Evolutionary conservation across 2,329 filamentous ascomycete genomes (phyloP), one percentile per base, ranked within the genome.

Genomic region (Fusarium incarnatum): DNA sequence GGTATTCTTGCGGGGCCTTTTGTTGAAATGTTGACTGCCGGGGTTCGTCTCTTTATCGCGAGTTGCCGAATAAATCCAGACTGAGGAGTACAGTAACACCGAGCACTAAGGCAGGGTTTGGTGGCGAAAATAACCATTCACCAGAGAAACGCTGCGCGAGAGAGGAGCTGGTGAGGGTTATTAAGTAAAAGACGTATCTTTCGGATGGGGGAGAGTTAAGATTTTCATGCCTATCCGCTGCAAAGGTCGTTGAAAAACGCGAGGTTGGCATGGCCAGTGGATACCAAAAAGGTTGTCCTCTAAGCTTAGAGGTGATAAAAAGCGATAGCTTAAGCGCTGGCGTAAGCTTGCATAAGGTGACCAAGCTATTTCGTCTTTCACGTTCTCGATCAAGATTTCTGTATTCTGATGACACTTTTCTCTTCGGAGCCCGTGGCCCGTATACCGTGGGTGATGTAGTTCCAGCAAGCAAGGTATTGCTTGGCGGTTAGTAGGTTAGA

Each of bases 191-290:
- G 22, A 25, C 55, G 70, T 55, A 50, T 48, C 32, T 27, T 42
- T 40, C 32, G 45, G 40, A 56, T 64, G 62, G 73, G 72, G 54
- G 44, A 60, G 53, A 62, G 16, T 34, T 52, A 25, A 57, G 58
- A 56, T 55, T 53, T 73, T 57, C 50, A 49, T 64, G 40, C 40
- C 23, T 37, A 63, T 74, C 47, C 42, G 62, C 59, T 58, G 44
- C 59, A 62, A 53, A 68, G 69, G 74, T 73, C 48, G 49, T 68
- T 40, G 22, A 59, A 70, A 73, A 69, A 48, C 56, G 42, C 41
- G 52, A 68, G 60, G 59, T 72, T 58, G 58, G 46, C 37, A 27
- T 44, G 23, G n/a, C 13, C 18, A 37, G 34, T 37, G 34, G 34
- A 37, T 37, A 37, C 34, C 34, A 23, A 23, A 22, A 22, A 23